These are phyloP conservation scores for Camellia oleifera DNA, from an alignment of 179 eudicot species.

Conservation along the genomic window DNA sequence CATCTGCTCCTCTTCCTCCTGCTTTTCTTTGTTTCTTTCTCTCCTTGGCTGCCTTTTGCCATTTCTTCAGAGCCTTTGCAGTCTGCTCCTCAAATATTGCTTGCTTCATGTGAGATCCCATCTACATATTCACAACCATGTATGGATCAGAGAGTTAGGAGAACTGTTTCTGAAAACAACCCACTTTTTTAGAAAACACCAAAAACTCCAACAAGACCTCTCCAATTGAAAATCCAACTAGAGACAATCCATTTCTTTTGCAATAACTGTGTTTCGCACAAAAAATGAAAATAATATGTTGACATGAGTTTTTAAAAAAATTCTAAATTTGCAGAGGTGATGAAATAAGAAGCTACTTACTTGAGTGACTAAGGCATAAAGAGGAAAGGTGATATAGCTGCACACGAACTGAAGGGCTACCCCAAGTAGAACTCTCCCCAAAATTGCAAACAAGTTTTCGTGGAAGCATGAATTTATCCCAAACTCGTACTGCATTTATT, in stretches of 20 bases:
- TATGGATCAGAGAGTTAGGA: too few species aligned
- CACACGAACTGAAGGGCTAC: slow-evolving; percentile 38
- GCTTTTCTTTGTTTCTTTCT: slow-evolving; percentile 29
- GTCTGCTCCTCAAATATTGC: slow-evolving; percentile 54
- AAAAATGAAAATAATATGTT: too few species aligned
- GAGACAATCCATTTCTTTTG: too few species aligned
- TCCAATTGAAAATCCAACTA: too few species aligned
- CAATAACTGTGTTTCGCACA: too few species aligned
- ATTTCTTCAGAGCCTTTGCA: slow-evolving; percentile 44
- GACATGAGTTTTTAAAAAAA: too few species aligned
- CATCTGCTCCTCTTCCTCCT: slow-evolving; percentile 7
- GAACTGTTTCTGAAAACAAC: too few species aligned
- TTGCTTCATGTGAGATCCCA: slow-evolving; percentile 57
- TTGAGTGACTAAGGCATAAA: slow-evolving; percentile 50
- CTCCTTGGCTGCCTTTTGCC: slow-evolving; percentile 41
- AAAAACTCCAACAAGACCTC: too few species aligned
- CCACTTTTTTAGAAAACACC: too few species aligned
- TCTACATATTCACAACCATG: slow-evolving; percentile 14
- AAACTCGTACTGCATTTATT: slow-evolving; percentile 36
- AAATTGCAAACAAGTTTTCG: slow-evolving; percentile 22
- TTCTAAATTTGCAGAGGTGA: too few species aligned
- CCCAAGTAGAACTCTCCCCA: slow-evolving; percentile 29
- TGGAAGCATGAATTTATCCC: slow-evolving; percentile 35
- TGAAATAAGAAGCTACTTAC: slow-evolving; percentile 17
- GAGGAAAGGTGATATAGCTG: slow-evolving; percentile 60